Evolutionary conservation across 306 rosid genomes (phyloP).

Genomic region (Crotalaria pallida): DNA sequence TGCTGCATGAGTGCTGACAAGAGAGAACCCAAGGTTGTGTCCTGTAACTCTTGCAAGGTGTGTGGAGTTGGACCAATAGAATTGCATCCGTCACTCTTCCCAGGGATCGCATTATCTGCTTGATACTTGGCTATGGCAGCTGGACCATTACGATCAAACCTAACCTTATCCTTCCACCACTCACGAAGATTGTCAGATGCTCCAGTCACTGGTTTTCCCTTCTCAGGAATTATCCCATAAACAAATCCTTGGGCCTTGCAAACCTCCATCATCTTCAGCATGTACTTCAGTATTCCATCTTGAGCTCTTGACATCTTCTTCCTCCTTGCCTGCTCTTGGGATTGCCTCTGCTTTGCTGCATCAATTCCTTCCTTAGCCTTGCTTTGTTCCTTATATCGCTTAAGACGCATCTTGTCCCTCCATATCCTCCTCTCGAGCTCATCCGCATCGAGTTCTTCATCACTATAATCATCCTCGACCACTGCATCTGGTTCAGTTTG

Average conservation of each 20-base stretch:
- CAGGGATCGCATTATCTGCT: slow-evolving; percentile 54
- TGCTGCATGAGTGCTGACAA: slow-evolving; percentile 91
- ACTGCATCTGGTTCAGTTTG: slow-evolving; percentile 43
- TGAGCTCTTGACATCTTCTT: slow-evolving; percentile 92
- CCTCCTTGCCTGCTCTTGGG: slow-evolving; percentile 84
- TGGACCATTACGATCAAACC: slow-evolving; percentile 86
- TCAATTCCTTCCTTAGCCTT: slow-evolving; percentile 57
- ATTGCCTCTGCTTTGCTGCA: slow-evolving; percentile 55
- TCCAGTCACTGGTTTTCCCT: slow-evolving; percentile 83
- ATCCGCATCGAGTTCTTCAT: slow-evolving; percentile 57
- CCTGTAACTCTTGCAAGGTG: slow-evolving; percentile 82
- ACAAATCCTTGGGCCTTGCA: slow-evolving; percentile 92
- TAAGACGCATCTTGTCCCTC: slow-evolving; percentile 60
- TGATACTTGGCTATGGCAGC: slow-evolving; percentile 81
- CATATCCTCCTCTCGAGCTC: slow-evolving; percentile 84
- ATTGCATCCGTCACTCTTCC: slow-evolving; percentile 50
- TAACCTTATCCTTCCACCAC: slow-evolving; percentile 93
- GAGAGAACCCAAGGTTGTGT: slow-evolving; percentile 81
- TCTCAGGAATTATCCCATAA: slow-evolving; percentile 82
- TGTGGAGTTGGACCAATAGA: slow-evolving; percentile 64
- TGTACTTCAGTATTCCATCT: slow-evolving; percentile 78
- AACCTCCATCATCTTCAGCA: slow-evolving; percentile 93
- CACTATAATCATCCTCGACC: slow-evolving; percentile 55
- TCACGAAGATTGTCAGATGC: slow-evolving; percentile 87
- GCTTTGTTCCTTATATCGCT: slow-evolving; percentile 53